Evolutionary conservation across 805 yeast genomes (phyloP), one percentile per base, ranked within the genome.

Genomic region (Novakomyces olei): DNA sequence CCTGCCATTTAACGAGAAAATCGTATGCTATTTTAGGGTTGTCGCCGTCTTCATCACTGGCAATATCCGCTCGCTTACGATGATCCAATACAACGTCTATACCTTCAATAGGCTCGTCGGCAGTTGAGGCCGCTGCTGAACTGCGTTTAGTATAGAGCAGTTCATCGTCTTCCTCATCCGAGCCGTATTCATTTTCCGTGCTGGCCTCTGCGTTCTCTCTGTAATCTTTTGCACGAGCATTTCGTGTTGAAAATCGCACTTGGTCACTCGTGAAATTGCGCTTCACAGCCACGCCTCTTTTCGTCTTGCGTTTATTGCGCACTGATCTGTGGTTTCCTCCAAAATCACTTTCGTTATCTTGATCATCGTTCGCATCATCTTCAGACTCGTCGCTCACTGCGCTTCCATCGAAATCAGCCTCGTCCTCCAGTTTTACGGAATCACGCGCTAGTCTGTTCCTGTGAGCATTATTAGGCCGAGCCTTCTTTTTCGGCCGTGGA

Each of bases 181-280:
- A 53, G 37, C 62, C 70, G 33, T 50, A 53, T 20, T 67, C 76
- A 36, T 67, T 72, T 32, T 65, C 65, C 19, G 40, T 27, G 24
- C 36, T 51, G 34, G 32, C 27, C 5, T 69, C 75, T 22, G 63
- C 63, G 38, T 78, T 92, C 18, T 76, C 67, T 26, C 65, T 69
- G 47, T 83, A 83, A 48, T 79, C 80, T 27, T 83, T 70, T n/a
- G 62, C 58, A 39, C 58, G 67, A 41, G 61, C 65, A 44, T 72
- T 74, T 49, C 96, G 64, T 2, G 83, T 64, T 12, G 91, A 75
- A 42, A 80, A 79, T 37, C 95, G 62, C 45, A 48, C 40, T 19
- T 47, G 51, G 5, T 41, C 46, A 14, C 38, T 40, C 17, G 36
- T 32, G 22, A 42, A 40, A 8, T 40, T 34, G 14, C 33, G 22